Percentiles rank a stretch among this genome's conserved stretches.
Conservation (phyloP, 2,329 filamentous ascomycete species). For the Epichloe sp. region DNA sequence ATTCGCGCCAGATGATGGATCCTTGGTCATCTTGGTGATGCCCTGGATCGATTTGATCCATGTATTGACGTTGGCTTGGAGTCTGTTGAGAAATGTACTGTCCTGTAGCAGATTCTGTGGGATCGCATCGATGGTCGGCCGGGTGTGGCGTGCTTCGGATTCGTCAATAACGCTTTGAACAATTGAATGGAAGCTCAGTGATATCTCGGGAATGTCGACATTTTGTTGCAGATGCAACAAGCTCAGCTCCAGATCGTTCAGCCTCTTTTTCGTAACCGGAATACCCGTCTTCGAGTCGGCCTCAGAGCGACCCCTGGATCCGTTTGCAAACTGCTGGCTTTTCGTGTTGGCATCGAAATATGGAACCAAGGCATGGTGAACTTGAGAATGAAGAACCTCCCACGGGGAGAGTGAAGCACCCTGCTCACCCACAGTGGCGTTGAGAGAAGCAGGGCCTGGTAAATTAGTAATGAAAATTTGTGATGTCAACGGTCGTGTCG, state of each 20-base stretch:
- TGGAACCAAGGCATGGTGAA: slow-evolving; percentile 82
- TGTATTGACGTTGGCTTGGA: slow-evolving; percentile 86
- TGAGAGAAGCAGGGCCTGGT: slow-evolving; percentile 63
- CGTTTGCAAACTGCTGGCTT: slow-evolving; percentile 54
- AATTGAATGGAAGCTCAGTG: slow-evolving; percentile 74
- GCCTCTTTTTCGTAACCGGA: slow-evolving; percentile 91
- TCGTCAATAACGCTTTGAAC: slow-evolving; percentile 78
- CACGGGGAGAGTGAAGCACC: slow-evolving; percentile 68
- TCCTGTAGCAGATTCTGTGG: slow-evolving; percentile 66
- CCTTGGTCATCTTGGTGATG: slow-evolving; percentile 87
- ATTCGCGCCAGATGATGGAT: slow-evolving; percentile 51
- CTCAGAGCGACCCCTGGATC: slow-evolving; percentile 61
- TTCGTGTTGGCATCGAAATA: slow-evolving; percentile 97
- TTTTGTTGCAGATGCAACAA: slow-evolving; percentile 91
- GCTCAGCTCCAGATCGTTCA: slow-evolving; percentile 86
- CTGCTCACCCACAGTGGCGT: slow-evolving; percentile 54
- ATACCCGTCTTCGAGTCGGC: slow-evolving; percentile 89
- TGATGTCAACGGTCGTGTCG: slow-evolving; percentile 64
- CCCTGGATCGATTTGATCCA: slow-evolving; percentile 99
- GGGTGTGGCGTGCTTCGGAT: slow-evolving; percentile 51
- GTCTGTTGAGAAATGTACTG: slow-evolving; percentile 81
- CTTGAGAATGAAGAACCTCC: slow-evolving; percentile 81
- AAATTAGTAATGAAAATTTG: slow-evolving; percentile 92
- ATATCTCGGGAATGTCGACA: slow-evolving; percentile 89
- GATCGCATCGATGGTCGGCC: slow-evolving; percentile 67